Percentiles rank a stretch among this genome's conserved stretches.
Evolutionary conservation across 202 grass and related monocot genomes (phyloP).

Genomic region (Elaeis oleifera): DNA sequence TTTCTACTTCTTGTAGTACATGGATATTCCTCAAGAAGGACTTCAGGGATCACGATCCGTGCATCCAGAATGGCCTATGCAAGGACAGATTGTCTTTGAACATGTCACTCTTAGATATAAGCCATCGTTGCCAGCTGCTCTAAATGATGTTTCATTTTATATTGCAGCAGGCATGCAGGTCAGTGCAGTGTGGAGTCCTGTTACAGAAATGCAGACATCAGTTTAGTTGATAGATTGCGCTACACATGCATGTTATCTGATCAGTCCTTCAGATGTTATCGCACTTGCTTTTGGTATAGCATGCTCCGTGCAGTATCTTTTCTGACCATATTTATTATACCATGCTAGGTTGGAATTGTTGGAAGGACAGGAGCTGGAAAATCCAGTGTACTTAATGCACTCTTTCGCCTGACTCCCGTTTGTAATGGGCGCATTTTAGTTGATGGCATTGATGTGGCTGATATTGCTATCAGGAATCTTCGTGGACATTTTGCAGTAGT

Average conservation of each 20-base stretch:
- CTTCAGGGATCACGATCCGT: constrained; percentile 47
- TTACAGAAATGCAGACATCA: background rate
- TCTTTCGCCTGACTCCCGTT: constrained; percentile 63
- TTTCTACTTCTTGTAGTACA: constrained; percentile 41
- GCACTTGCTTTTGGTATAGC: no score
- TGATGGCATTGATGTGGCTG: constrained; percentile 58
- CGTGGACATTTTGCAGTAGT: constrained; percentile 72
- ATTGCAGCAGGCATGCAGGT: constrained; percentile 75
- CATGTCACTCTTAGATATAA: constrained; percentile 77
- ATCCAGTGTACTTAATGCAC: constrained; percentile 88
- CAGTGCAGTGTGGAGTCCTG: background rate
- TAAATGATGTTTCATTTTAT: constrained; percentile 61
- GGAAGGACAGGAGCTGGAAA: constrained; percentile 96
- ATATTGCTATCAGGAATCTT: constrained; percentile 56
- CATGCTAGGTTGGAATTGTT: constrained; percentile 79
- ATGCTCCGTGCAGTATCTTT: no score
- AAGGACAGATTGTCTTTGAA: constrained; percentile 74
- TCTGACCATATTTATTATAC: no score
- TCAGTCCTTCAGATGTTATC: no score
- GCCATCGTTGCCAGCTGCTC: constrained; percentile 52
- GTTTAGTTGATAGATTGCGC: no score
- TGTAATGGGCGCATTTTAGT: constrained; percentile 65
- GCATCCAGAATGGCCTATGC: constrained; percentile 51
- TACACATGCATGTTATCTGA: no score
- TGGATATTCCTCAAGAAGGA: constrained; percentile 74